These are phyloP conservation scores for Cenococcum geophilum DNA, from an alignment of 495 filamentous ascomycete genomes.

Conservation along the genomic window DNA sequence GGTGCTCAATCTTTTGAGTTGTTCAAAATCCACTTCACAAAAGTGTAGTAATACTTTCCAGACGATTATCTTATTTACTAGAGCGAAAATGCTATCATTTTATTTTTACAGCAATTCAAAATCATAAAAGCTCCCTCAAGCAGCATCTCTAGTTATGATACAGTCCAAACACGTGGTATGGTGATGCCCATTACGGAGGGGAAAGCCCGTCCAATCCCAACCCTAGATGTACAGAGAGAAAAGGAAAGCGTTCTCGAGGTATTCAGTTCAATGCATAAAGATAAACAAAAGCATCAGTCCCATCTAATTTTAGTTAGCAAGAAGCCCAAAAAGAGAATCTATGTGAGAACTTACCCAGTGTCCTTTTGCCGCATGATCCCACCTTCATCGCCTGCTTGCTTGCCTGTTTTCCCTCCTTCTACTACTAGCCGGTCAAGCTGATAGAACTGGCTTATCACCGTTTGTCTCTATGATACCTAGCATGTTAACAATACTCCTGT, in stretches of 20 bases:
- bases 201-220: background rate
- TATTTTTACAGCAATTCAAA: background rate
- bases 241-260: background rate
- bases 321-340: background rate
- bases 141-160: slow-evolving; percentile 7
- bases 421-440: slow-evolving; percentile 88
- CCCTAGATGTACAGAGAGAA: background rate
- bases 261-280: too few relatives aligned
- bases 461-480: slow-evolving; percentile 69
- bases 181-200: background rate
- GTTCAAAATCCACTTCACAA: too few relatives aligned
- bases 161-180: slow-evolving; percentile 7
- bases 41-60: too few relatives aligned
- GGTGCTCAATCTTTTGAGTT: too few relatives aligned
- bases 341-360: slow-evolving; percentile 54
- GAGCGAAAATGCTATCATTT: background rate
- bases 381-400: slow-evolving; percentile 62
- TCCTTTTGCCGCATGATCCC: slow-evolving; percentile 76
- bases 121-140: background rate
- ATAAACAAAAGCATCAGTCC: slow-evolving; percentile 13
- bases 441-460: slow-evolving; percentile 89
- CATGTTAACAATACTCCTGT: slow-evolving; percentile 9
- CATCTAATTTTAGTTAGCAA: slow-evolving; percentile 14
- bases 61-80: background rate
- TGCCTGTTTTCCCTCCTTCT: slow-evolving; percentile 76